These are phyloP conservation scores for Ganoderma lingzhi DNA, from an alignment of 1,284 basidiomycete species.

Conservation along the genomic window DNA sequence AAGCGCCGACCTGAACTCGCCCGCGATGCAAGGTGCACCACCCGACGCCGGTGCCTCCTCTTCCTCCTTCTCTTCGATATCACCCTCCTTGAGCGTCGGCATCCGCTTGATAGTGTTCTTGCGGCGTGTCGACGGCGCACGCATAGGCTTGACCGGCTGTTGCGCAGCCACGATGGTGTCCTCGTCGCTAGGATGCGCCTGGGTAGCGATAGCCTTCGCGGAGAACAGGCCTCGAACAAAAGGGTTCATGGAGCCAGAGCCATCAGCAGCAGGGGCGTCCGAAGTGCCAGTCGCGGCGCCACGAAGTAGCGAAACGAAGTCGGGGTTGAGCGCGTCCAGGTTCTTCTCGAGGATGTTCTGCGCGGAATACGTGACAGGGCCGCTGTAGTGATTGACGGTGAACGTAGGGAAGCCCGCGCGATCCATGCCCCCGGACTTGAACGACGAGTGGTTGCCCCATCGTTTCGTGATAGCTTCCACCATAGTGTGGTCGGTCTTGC, in stretches of 20 bases:
- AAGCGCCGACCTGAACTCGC: constrained; percentile 87
- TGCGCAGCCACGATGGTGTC: constrained; percentile 95
- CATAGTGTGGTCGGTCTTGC: constrained; percentile 95
- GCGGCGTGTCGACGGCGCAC: constrained; percentile 87
- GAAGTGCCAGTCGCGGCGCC: constrained; percentile 53
- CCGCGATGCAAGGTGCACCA: constrained; percentile 78
- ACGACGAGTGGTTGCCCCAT: constrained; percentile 93
- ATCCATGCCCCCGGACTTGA: constrained; percentile 83
- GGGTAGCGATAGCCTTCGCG: constrained; percentile 87
- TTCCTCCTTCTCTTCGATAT: constrained; percentile 64
- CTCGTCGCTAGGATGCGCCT: constrained; percentile 90
- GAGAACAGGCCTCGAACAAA: constrained; percentile 94
- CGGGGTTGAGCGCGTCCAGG: constrained; percentile 89
- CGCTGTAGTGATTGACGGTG: constrained; percentile 92
- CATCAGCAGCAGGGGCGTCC: constrained; percentile 61
- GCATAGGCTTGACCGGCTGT: constrained; percentile 92
- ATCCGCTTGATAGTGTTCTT: constrained; percentile 76
- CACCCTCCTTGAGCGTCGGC: constrained; percentile 64
- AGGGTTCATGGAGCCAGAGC: constrained; percentile 83
- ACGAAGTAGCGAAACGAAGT: constrained; percentile 90
- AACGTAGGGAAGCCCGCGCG: constrained; percentile 88
- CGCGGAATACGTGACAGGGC: constrained; percentile 90
- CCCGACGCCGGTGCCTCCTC: constrained; percentile 44
- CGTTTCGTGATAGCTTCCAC: constrained; percentile 93
- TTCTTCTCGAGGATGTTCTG: constrained; percentile 93